A percentile compares a stretch with the other conserved stretches of the same genome.
Evolutionary conservation across 768 basidiomycete genomes (phyloP).

Genomic region (Cystobasidiopsis lactophilus): DNA sequence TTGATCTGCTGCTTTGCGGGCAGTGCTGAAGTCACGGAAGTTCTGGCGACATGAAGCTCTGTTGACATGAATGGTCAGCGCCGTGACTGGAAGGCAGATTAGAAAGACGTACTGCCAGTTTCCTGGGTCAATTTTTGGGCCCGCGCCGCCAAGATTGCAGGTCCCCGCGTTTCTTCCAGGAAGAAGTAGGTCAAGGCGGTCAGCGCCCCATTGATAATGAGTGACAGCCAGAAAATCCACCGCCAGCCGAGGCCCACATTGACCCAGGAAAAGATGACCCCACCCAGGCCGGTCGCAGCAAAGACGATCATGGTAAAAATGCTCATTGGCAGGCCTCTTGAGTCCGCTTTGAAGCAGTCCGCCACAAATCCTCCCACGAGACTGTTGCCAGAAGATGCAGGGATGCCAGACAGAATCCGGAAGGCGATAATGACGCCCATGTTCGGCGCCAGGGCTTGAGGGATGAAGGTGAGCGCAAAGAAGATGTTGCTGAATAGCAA

Average conservation of each 20-base stretch:
- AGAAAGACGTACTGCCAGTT: too few relatives aligned
- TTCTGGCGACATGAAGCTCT: neutral
- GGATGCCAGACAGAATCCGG: neutral
- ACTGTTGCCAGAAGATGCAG: neutral
- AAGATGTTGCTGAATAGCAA: neutral
- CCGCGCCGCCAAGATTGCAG: neutral
- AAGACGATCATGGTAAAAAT: neutral
- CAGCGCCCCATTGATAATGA: neutral
- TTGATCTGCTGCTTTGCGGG: neutral
- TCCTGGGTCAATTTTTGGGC: neutral
- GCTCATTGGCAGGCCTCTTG: neutral
- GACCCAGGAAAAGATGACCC: neutral
- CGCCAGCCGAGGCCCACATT: conserved; percentile 4
- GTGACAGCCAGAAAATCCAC: conserved; percentile 4
- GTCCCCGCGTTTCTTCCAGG: conserved; percentile 6
- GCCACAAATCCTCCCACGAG: neutral
- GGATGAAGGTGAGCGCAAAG: neutral
- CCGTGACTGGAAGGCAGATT: too few relatives aligned
- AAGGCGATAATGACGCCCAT: neutral
- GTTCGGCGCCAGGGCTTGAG: neutral
- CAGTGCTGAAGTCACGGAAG: neutral
- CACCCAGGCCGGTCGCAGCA: neutral
- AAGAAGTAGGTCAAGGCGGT: neutral
- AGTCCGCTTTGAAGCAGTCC: neutral
- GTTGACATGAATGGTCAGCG: too few relatives aligned